These are phyloP conservation scores for Epichloe hybrida DNA, from an alignment of 2,329 filamentous ascomycete species.

Conservation along the genomic window DNA sequence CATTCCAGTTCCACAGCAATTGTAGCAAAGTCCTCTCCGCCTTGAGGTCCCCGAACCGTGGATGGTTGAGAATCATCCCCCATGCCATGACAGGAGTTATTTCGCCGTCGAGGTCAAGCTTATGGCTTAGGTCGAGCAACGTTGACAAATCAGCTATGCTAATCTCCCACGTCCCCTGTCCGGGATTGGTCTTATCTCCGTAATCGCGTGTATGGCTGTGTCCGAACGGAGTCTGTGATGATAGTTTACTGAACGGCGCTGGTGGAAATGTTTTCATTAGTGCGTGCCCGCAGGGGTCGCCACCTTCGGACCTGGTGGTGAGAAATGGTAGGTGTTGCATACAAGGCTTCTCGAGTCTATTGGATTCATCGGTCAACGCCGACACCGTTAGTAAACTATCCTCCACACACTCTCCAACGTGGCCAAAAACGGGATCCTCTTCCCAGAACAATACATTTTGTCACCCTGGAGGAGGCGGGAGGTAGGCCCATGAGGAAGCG, in stretches of 20 bases:
- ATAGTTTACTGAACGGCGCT: constrained; percentile 39
- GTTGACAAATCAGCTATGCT: constrained; percentile 65
- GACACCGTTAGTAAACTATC: constrained; percentile 29
- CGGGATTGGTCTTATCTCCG: constrained; percentile 20
- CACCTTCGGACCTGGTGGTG: constrained; percentile 45
- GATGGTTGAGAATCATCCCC: constrained; percentile 64
- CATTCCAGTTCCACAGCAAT: constrained; percentile 60
- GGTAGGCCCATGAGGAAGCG: constrained; percentile 46
- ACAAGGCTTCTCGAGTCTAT: constrained; percentile 81
- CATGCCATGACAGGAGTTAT: constrained; percentile 95
- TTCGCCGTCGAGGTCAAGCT: constrained; percentile 73
- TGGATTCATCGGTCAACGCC: constrained; percentile 23
- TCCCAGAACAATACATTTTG: constrained; percentile 1
- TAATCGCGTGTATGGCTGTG: constrained; percentile 24
- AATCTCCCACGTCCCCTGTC: constrained; percentile 67
- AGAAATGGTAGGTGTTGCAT: constrained; percentile 82
- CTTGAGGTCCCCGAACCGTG: constrained; percentile 52
- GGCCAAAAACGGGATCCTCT: constrained; percentile 6
- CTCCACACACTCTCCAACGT: constrained; percentile 5
- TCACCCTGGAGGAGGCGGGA: constrained; percentile 49
- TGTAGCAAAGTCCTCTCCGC: constrained; percentile 47
- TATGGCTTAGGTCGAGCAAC: constrained; percentile 70
- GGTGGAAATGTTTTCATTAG: constrained; percentile 89
- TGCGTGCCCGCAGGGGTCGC: constrained; percentile 71
- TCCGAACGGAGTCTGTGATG: constrained; percentile 39